Conservation (phyloP, 148 eudicot genomes). For the Cornus controversa region DNA sequence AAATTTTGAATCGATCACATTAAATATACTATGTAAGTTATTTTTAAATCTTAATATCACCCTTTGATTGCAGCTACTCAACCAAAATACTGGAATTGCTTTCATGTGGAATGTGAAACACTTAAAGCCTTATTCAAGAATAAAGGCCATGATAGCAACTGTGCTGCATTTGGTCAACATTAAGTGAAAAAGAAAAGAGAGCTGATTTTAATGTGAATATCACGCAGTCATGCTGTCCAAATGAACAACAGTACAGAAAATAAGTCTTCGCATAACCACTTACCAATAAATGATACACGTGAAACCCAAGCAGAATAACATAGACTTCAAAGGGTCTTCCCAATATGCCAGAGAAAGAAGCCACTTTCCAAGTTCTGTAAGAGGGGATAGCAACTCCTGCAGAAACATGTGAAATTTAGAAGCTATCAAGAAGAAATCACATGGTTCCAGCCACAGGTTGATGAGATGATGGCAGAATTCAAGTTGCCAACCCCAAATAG, state of each 20-base stretch:
- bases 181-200: background rate
- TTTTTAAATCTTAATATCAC: no score
- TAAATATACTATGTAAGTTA: background rate
- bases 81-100: constrained; percentile 1
- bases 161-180: background rate
- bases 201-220: background rate
- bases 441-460: background rate
- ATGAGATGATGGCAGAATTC: constrained; percentile 2
- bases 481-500: constrained; percentile 2
- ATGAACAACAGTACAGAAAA: background rate
- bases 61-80: background rate
- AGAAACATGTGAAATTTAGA: constrained; percentile 2
- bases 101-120: background rate
- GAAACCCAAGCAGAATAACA: constrained; percentile 52
- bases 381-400: constrained; percentile 86
- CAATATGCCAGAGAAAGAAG: constrained; percentile 59
- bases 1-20: background rate
- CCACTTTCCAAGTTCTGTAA: constrained; percentile 44
- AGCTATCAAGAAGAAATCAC: background rate
- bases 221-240: background rate
- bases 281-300: constrained; percentile 66
- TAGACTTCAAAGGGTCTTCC: constrained; percentile 80
- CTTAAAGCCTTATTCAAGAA: background rate
- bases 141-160: background rate
- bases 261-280: constrained; percentile 7